Evolutionary conservation across 108 stramenopile genomes (phyloP).

Genomic region (Aurantiochytrium sp.): DNA sequence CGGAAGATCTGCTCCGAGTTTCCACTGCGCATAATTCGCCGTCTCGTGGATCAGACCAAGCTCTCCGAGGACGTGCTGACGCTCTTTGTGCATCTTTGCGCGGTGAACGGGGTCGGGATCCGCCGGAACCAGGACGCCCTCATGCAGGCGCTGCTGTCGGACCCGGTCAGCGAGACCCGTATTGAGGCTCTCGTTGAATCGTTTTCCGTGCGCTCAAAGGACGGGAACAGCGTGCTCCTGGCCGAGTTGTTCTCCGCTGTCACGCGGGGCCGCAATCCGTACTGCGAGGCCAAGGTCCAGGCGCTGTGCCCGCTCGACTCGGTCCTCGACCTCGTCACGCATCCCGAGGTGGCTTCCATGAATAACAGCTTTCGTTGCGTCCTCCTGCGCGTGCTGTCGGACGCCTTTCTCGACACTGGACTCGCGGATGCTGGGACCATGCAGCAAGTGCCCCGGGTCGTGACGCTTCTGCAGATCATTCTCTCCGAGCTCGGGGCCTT

Average conservation of each 20-base stretch:
- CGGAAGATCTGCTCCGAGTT: neutral
- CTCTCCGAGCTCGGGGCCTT: neutral
- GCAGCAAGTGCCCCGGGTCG: neutral
- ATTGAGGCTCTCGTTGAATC: neutral
- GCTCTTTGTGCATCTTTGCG: neutral
- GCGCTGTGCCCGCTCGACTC: neutral
- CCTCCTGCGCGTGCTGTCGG: neutral
- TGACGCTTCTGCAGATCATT: neutral
- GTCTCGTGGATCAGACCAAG: neutral
- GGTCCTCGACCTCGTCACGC: neutral
- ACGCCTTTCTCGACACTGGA: neutral
- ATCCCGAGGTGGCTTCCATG: neutral
- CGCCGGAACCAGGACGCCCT: neutral
- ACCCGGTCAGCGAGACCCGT: neutral
- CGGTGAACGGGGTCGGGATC: neutral
- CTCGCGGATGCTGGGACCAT: neutral
- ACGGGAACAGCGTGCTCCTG: neutral
- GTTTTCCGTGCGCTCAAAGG: neutral
- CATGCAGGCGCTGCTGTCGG: neutral
- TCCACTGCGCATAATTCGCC: neutral
- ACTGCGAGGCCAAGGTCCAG: conserved; percentile 16
- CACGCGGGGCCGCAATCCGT: neutral
- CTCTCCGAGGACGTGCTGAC: neutral
- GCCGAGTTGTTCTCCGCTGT: neutral
- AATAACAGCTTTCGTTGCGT: neutral